phyloP scores from a whole-genome alignment of 768 basidiomycete species.

The Cytidiella melzeri region DNA sequence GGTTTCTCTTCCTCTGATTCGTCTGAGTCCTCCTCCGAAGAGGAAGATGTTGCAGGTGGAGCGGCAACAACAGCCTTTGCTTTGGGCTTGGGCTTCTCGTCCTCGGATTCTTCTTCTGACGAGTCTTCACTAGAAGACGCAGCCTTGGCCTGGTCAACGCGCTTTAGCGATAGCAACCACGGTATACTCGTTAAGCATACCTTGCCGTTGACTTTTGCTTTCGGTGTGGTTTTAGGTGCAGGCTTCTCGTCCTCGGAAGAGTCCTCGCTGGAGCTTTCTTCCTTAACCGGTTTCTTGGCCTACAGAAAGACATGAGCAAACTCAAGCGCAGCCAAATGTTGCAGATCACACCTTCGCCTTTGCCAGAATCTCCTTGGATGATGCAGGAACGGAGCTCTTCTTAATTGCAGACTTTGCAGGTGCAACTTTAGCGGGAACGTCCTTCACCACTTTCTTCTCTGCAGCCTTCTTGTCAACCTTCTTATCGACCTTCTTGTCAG shows the following conservation, averaged over 20 bases:
- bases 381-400: slow-evolving; percentile 25
- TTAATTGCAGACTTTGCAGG: slow-evolving; percentile 15
- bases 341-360: slow-evolving; percentile 36
- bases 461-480: slow-evolving; percentile 28
- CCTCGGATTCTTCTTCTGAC: slow-evolving; percentile 4
- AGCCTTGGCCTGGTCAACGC: slow-evolving; percentile 8
- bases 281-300: slow-evolving; percentile 10
- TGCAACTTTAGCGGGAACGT: slow-evolving; percentile 21
- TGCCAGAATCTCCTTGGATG: slow-evolving; percentile 38
- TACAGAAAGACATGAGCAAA: background rate
- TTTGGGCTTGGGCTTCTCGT: background rate
- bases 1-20: slow-evolving; percentile 32
- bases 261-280: slow-evolving; percentile 34
- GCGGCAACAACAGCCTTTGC: background rate
- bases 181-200: no score
- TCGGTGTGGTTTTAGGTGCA: slow-evolving; percentile 23
- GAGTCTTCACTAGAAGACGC: slow-evolving; percentile 10
- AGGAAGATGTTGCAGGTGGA: slow-evolving; percentile 5
- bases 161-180: no score
- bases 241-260: slow-evolving; percentile 16
- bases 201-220: slow-evolving; percentile 21
- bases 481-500: slow-evolving; percentile 36
- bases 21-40: slow-evolving; percentile 15
- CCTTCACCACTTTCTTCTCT: slow-evolving; percentile 30
- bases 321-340: no score